Evolutionary conservation across 139 green algal species (phyloP), one percentile per base, ranked within the genome.

Genomic region (Haematococcus lacustris): DNA sequence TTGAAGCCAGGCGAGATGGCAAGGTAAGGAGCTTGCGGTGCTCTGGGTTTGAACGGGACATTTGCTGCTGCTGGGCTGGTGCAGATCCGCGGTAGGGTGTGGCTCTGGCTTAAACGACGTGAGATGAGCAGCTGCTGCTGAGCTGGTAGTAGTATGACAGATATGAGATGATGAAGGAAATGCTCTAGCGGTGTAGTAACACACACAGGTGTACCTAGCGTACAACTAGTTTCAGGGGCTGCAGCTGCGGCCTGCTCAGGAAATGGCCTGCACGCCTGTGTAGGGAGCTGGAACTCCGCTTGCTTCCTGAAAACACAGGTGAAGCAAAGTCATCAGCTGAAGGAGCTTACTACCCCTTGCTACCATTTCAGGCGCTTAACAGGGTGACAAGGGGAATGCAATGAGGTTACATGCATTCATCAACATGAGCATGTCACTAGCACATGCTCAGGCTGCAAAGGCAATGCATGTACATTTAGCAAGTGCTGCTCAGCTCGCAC

Each of bases 201-300:
- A 32, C 60, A 38, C 60, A 25, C 21, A 17, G 17, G 60, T 28
- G 38, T 5, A 38, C 38, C 30, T 38, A 17, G 9, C n/a, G 3
- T 3, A 3, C 38, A 38, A 32, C 60, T 66, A 17, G 23, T 66
- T n/a, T 32, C 17, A 41, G 17, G 30, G 28, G 60, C 60, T 66
- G 60, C 3, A 7, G 59, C 30, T 6, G 59, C 59, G 28, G 32
- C 37, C 17, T n/a, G 63, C 63, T 69, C 63, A 69, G 37, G 63
- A 69, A 13, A 69, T 50, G 30, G 63, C 63, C 63, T 69, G 50
- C 37, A 69, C 51, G 32, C 63, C 63, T 30, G 63, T 51, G 63
- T 69, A 69, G 2, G 63, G 63, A 23, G 63, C 63, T 51, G 63
- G 63, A 7, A 69, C 6, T 35, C 63, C 63, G 2, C 37, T 51